Base-by-base conservation (phyloP, 768 basidiomycete species). In the Multifurca ochricompacta region DNA sequence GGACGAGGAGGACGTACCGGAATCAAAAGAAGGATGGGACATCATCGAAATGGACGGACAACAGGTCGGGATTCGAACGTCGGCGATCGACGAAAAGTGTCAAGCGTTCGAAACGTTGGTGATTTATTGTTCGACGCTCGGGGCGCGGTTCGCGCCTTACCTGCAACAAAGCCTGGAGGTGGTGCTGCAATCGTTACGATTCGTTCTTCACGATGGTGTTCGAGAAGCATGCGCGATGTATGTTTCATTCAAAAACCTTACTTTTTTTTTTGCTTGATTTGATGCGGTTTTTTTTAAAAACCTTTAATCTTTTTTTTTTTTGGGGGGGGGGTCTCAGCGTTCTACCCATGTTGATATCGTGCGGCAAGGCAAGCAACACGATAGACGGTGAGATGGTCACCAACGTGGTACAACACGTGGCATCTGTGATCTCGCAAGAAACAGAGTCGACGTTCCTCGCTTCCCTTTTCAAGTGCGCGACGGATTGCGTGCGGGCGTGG, bases 91-190 rank as follows among this genome's bases (percentile, higher is more conserved):
- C 64, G 88, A 92, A 61, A 91, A 91, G 63, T 88, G 87, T 53
- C 85, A 88, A 63, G 89, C 90, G 2, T 89, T 91, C 60, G 87
- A 90, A 63, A 90, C 87, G n/a, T 74, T 91, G 6, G 80, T 90
- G 13, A 85, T 90, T 19, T 86, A 90, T 64, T 83, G 81, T 58
- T 83, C 81, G 37, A 81, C 83, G 4, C 74, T 91, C 0, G 78
- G 79, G 0, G 70, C 76, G 0, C 72, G 75, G 3, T 90, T 89
- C 61, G 82, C 80, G 1, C 87, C 87, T 0, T 91, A 87, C 62
- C 70, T 91, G 2, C 65, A 79, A 23, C 86, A 85, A 62, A 78
- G 76, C 9, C 72, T 92, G 3, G 84, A 87, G 62, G 77, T 91
- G 3, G 77, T 85, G 2, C 69, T 91, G 1, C 87, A 85, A 0